Percentiles rank a stretch among this genome's conserved stretches.
phyloP scores from a whole-genome alignment of 306 rosid species.

The Cicer pinnatifidum region DNA sequence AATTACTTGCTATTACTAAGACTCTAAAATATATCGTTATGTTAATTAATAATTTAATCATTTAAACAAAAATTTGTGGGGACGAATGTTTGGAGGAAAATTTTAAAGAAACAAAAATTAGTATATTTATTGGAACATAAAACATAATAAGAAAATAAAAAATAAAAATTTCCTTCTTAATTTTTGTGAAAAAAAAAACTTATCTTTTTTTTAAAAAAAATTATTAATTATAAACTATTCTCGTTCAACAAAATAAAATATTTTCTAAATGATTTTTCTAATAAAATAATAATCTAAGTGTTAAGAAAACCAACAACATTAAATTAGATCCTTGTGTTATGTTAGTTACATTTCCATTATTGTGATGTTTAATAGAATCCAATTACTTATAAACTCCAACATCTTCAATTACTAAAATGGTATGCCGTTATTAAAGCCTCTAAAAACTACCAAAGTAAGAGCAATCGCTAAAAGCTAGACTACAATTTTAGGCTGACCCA shows the following conservation, averaged over 20 bases:
- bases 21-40: too few relatives aligned
- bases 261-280: not conserved
- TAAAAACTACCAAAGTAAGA: constrained; percentile 41
- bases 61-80: too few relatives aligned
- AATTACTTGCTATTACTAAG: too few relatives aligned
- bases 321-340: not conserved
- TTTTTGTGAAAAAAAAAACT: too few relatives aligned
- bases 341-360: constrained; percentile 42
- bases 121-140: too few relatives aligned
- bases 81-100: too few relatives aligned
- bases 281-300: not conserved
- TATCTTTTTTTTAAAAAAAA: too few relatives aligned
- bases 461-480: constrained; percentile 12
- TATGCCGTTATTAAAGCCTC: constrained; percentile 19
- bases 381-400: not conserved
- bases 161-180: too few relatives aligned
- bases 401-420: constrained; percentile 30
- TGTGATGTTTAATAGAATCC: constrained; percentile 41
- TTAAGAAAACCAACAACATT: not conserved
- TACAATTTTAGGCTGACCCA: constrained; percentile 38
- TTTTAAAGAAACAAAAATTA: too few relatives aligned
- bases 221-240: not conserved
- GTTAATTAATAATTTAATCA: too few relatives aligned
- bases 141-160: too few relatives aligned
- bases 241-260: not conserved